Conservation (phyloP, 164 flowering plant genomes). For the Euptelea pleiosperma region DNA sequence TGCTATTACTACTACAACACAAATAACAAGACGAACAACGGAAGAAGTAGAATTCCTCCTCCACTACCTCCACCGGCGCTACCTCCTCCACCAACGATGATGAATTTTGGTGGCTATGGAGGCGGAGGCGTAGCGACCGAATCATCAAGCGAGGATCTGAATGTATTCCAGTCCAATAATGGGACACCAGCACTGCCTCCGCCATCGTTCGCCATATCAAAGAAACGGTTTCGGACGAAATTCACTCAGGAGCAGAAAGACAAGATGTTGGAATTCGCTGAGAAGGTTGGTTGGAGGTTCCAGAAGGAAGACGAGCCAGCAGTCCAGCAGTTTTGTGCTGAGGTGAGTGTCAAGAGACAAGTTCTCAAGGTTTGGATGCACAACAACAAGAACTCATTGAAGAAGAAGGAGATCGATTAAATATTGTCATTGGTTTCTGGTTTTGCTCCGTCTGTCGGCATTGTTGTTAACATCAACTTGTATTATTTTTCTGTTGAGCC, state of each 20-base stretch:
- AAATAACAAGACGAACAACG: slow-evolving; percentile 15
- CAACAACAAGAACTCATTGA: slow-evolving; percentile 57
- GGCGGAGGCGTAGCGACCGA: slow-evolving; percentile 37
- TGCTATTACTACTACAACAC: slow-evolving; percentile 11
- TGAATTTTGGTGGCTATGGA: slow-evolving; percentile 58
- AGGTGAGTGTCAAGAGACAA: slow-evolving; percentile 43
- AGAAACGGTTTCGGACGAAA: slow-evolving; percentile 60
- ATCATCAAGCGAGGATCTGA: slow-evolving; percentile 58
- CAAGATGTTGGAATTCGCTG: slow-evolving; percentile 56
- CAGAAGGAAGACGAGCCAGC: slow-evolving; percentile 49
- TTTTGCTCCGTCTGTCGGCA: no score
- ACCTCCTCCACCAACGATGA: slow-evolving; percentile 24
- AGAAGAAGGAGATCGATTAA: no score
- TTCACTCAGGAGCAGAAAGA: slow-evolving; percentile 50
- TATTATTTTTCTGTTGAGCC: no score
- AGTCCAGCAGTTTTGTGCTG: slow-evolving; percentile 47
- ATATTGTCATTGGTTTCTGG: no score
- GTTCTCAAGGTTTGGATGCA: slow-evolving; percentile 78
- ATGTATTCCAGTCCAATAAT: slow-evolving; percentile 26
- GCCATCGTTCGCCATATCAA: slow-evolving; percentile 9
- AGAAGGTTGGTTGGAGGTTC: slow-evolving; percentile 55
- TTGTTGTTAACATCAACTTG: no score
- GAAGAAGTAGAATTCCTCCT: slow-evolving; percentile 11
- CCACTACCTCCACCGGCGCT: slow-evolving; percentile 7
- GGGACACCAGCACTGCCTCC: background rate